Evolutionary conservation across 345 rosid genomes (phyloP), one percentile per base, ranked within the genome.

Genomic region (Linum lewisii): DNA sequence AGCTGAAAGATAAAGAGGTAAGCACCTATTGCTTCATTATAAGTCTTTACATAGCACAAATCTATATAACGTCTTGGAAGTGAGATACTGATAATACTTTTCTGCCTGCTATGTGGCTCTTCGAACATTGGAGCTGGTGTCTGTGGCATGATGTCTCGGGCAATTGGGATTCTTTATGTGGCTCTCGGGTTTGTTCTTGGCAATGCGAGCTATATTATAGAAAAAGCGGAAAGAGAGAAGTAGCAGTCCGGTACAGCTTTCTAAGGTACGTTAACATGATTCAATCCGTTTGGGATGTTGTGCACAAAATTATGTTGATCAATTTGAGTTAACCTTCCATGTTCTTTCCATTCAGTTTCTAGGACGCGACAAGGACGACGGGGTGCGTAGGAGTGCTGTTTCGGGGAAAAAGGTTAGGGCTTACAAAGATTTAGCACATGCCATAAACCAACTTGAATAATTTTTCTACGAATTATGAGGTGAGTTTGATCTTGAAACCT

Each of bases 71-170:
- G n/a, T n/a, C n/a, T n/a, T n/a, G n/a, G n/a, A n/a, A 67, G 60
- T 67, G 77, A 77, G 89, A 68, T 81, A 75, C 95, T 79, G 75
- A 87, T 78, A 69, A 58, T 87, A 72, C 74, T 72, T 69, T 34
- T 85, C 77, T 87, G 84, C 85, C 86, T 81, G 59, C 77, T 75
- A 63, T 84, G 68, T 76, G 97, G 92, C 96, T 85, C 96, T 87
- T 79, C 62, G 87, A 78, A 69, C 82, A 77, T 86, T 87, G 95
- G 99, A 93, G 99, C 99, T 85, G 95, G 83, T 86, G 78, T 73
- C 80, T 77, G 71, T 81, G 89, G 75, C 96, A 73, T 82, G 72
- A 69, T 71, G 62, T 61, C 79, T 69, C n/a, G 85, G 93, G 66
- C 62, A 71, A n/a, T 34, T 79, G 78, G 81, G 70, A 83, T 68